phyloP scores from a whole-genome alignment of 2,329 filamentous ascomycete genomes.

The Colletotrichum simmondsii region DNA sequence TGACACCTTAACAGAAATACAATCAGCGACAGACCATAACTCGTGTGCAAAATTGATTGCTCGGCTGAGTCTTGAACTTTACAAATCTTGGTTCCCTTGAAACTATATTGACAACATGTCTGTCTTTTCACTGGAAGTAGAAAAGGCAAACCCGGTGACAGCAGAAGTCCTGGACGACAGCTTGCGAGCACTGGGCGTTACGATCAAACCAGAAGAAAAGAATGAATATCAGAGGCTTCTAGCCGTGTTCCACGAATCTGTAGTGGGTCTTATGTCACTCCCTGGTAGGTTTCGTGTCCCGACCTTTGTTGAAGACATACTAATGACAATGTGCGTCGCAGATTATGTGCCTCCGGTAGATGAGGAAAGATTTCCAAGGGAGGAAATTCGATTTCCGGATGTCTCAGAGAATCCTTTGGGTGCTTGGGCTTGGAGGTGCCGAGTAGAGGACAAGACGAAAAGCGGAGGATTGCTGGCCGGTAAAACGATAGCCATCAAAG shows the following conservation, averaged over 20 bases:
- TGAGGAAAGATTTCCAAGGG: background rate
- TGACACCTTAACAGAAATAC: background rate
- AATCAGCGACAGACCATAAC: background rate
- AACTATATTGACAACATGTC: background rate
- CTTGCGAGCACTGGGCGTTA: background rate
- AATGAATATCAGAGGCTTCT: constrained; percentile 18
- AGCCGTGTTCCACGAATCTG: constrained; percentile 24
- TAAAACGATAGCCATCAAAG: constrained; percentile 40
- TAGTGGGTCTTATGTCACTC: background rate
- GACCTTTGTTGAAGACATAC: no score
- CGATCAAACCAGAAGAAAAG: background rate
- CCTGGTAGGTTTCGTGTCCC: background rate
- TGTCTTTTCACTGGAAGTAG: constrained; percentile 23
- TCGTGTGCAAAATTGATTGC: background rate
- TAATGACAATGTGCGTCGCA: background rate
- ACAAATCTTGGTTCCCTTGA: background rate
- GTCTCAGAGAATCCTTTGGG: constrained; percentile 44
- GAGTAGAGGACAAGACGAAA: constrained; percentile 32
- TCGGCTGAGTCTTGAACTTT: fast-evolving
- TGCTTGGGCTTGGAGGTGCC: constrained; percentile 47
- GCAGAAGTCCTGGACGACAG: constrained; percentile 2
- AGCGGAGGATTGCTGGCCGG: constrained; percentile 32
- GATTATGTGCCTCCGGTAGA: constrained; percentile 11
- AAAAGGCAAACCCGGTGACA: constrained; percentile 9
- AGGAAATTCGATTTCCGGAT: constrained; percentile 25